Conservation (phyloP, 352 stramenopile species). For the Phytopythium chamaehyphon region DNA sequence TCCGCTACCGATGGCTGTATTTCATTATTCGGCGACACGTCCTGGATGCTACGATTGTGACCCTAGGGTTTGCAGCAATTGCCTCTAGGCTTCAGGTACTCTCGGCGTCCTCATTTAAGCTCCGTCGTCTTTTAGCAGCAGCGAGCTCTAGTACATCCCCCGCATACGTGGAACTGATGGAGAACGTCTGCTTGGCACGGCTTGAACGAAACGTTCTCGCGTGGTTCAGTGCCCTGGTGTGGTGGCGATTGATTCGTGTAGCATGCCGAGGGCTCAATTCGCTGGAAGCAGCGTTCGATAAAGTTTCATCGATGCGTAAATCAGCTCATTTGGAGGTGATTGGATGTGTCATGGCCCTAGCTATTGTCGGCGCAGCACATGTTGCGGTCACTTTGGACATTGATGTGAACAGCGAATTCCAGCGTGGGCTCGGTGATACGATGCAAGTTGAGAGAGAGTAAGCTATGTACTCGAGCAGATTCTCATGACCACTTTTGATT, state of each 20-base stretch:
- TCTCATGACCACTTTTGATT: neutral
- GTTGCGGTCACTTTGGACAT: neutral
- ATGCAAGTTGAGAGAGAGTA: neutral
- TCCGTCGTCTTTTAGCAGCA: slow-evolving; percentile 29
- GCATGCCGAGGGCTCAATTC: slow-evolving; percentile 32
- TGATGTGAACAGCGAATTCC: neutral
- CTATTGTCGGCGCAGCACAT: neutral
- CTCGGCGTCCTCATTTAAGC: slow-evolving; percentile 23
- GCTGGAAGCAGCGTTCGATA: slow-evolving; percentile 36
- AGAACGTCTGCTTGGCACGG: slow-evolving; percentile 19
- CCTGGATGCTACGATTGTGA: slow-evolving; percentile 45
- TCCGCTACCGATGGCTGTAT: slow-evolving; percentile 60
- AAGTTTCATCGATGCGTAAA: slow-evolving; percentile 32
- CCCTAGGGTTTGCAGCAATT: slow-evolving; percentile 34
- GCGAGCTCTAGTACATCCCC: slow-evolving; percentile 7
- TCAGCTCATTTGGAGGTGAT: neutral
- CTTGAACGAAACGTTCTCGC: slow-evolving; percentile 35
- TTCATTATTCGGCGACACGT: slow-evolving; percentile 50
- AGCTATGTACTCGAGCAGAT: neutral
- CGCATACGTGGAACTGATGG: slow-evolving; percentile 32
- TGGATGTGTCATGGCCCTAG: slow-evolving; percentile 1
- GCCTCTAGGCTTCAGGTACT: slow-evolving; percentile 29
- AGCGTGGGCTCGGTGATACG: neutral
- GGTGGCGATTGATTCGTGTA: slow-evolving; percentile 50
- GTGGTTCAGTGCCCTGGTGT: slow-evolving; percentile 45